Evolutionary conservation across 1,139 yeast species (phyloP).

Genomic region (Scheffersomyces insectosa): DNA sequence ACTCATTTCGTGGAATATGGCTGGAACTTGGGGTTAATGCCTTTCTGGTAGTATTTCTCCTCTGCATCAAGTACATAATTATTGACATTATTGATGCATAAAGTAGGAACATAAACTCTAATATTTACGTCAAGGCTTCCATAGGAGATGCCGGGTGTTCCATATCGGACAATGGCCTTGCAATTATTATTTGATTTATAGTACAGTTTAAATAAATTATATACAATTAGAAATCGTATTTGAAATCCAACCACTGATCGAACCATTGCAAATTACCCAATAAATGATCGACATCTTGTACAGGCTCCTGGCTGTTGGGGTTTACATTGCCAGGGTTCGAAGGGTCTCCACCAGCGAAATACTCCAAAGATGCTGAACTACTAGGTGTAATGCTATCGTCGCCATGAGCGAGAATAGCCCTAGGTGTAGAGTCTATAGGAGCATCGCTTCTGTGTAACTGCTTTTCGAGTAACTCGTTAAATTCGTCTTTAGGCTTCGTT

Average conservation of each 20-base stretch:
- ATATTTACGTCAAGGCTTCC: too few species aligned
- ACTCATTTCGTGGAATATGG: too few species aligned
- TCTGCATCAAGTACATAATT: too few species aligned
- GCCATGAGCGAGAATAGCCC: neutral
- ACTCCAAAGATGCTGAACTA: constrained; percentile 4
- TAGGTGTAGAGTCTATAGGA: constrained; percentile 1
- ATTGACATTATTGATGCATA: too few species aligned
- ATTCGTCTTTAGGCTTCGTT: constrained; percentile 15
- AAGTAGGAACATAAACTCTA: too few species aligned
- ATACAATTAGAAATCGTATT: constrained; percentile 18
- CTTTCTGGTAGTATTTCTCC: too few species aligned
- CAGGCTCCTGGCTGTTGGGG: neutral
- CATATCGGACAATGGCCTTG: neutral
- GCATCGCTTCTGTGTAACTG: constrained; percentile 19
- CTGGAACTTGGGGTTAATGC: too few species aligned
- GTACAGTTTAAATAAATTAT: neutral
- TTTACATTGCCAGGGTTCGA: constrained; percentile 4
- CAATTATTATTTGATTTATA: neutral
- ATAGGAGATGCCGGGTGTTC: too few species aligned
- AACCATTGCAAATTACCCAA: constrained; percentile 57
- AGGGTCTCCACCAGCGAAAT: constrained; percentile 2
- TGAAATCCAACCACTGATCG: constrained; percentile 49
- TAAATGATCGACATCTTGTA: constrained; percentile 21
- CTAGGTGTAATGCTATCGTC: constrained; percentile 8
- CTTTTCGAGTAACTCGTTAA: constrained; percentile 22